Evolutionary conservation across 352 stramenopile species (phyloP).

Genomic region (Pythium scleroteichum): DNA sequence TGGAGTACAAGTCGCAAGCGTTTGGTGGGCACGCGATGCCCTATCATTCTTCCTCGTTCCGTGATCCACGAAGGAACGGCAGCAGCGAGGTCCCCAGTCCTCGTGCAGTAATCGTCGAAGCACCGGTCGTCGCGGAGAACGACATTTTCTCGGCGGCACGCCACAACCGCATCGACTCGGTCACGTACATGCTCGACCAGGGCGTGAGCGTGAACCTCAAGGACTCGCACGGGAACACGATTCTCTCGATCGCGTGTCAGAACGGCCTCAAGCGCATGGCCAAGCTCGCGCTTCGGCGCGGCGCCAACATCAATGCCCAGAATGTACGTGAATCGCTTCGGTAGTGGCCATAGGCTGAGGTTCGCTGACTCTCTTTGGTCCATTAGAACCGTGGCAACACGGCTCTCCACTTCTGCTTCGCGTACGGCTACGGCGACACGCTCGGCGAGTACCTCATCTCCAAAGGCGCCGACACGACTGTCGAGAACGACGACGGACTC

Average conservation of each 20-base stretch:
- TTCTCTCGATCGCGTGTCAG: constrained; percentile 88
- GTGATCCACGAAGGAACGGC: neutral
- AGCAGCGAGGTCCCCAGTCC: constrained; percentile 16
- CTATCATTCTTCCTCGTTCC: constrained; percentile 13
- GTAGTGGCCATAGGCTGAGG: neutral
- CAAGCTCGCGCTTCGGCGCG: constrained; percentile 82
- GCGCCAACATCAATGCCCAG: constrained; percentile 86
- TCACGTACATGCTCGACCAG: constrained; percentile 84
- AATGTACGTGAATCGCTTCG: constrained; percentile 48
- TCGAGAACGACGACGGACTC: constrained; percentile 67
- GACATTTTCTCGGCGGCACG: constrained; percentile 87
- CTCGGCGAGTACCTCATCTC: constrained; percentile 87
- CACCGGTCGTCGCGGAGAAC: constrained; percentile 42
- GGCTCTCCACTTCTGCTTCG: constrained; percentile 90
- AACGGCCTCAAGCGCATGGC: constrained; percentile 90
- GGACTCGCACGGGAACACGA: constrained; percentile 83
- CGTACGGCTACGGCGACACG: constrained; percentile 87
- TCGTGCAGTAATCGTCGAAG: constrained; percentile 15
- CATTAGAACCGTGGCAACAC: constrained; percentile 88
- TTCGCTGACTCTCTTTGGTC: neutral
- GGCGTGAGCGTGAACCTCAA: constrained; percentile 76
- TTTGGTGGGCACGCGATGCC: constrained; percentile 6
- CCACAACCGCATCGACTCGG: constrained; percentile 85
- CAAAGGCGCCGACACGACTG: constrained; percentile 77
- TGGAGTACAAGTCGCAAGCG: constrained; percentile 39